phyloP scores from a whole-genome alignment of 1,284 basidiomycete species.

The Heterobasidion occidentale region DNA sequence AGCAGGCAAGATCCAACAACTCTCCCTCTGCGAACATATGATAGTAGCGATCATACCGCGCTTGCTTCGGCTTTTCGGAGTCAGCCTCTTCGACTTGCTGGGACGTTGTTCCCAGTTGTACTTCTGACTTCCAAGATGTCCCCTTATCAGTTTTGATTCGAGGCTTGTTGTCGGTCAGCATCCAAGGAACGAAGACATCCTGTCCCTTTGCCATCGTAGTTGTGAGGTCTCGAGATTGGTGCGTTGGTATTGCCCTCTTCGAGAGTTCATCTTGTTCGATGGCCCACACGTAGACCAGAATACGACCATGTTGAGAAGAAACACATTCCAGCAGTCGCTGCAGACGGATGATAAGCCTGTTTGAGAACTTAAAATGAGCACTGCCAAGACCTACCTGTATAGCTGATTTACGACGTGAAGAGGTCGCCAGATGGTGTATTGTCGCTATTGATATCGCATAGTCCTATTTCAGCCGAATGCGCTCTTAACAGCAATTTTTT shows the following conservation, averaged over 20 bases:
- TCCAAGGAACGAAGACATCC: constrained; percentile 75
- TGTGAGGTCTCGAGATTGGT: neutral
- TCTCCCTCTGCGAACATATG: constrained; percentile 88
- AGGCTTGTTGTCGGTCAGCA: constrained; percentile 25
- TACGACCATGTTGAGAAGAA: constrained; percentile 58
- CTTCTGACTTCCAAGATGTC: constrained; percentile 3
- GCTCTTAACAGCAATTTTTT: neutral
- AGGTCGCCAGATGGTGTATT: constrained; percentile 87
- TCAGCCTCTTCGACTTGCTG: neutral
- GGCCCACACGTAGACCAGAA: constrained; percentile 98
- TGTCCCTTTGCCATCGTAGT: constrained; percentile 23
- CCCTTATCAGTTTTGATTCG: constrained; percentile 10
- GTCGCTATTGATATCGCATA: constrained; percentile 94
- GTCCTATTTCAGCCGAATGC: constrained; percentile 47
- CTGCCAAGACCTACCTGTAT: constrained; percentile 47
- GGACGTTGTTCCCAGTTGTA: neutral
- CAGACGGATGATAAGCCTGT: neutral
- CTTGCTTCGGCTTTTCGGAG: constrained; percentile 16
- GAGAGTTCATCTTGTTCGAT: constrained; percentile 85
- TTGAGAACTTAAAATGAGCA: constrained; percentile 2
- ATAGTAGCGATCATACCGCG: constrained; percentile 82
- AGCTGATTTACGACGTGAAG: constrained; percentile 59
- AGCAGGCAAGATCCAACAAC: constrained; percentile 49
- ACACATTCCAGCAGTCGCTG: constrained; percentile 64
- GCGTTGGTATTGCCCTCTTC: constrained; percentile 54